phyloP scores from a whole-genome alignment of 306 rosid genomes.

The Cotoneaster glaucophyllus region DNA sequence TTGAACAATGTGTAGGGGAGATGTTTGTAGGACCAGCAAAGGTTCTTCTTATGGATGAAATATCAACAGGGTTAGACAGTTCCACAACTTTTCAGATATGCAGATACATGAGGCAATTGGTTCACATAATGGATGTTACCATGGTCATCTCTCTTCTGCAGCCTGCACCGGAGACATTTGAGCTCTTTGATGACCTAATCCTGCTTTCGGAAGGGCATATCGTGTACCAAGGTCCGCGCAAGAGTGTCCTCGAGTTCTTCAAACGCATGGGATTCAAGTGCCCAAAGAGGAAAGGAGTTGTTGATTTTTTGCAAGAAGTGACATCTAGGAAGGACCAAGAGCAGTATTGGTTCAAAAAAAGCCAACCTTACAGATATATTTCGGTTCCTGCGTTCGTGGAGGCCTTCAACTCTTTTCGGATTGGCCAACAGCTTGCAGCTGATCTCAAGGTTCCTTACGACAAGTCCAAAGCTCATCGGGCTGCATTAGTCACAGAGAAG shows the following conservation, averaged over 20 bases:
- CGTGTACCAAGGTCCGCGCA: conserved; percentile 72
- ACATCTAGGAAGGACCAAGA: conserved; percentile 80
- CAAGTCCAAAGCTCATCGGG: conserved; percentile 42
- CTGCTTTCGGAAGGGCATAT: conserved; percentile 71
- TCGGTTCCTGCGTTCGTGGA: conserved; percentile 47
- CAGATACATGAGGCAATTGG: conserved; percentile 80
- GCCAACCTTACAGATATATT: conserved; percentile 45
- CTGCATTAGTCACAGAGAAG: conserved; percentile 62
- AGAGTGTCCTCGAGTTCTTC: conserved; percentile 54
- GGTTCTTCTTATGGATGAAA: conserved; percentile 79
- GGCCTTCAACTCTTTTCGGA: conserved; percentile 33
- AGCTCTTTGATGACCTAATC: conserved; percentile 47
- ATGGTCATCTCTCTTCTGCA: conserved; percentile 62
- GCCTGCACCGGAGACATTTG: conserved; percentile 58
- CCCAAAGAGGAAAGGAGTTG: conserved; percentile 78
- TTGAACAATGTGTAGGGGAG: conserved; percentile 50
- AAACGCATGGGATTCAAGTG: conserved; percentile 56
- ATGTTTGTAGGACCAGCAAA: conserved; percentile 89
- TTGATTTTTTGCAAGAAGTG: conserved; percentile 84
- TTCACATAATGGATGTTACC: conserved; percentile 71
- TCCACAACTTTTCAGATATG: conserved; percentile 81
- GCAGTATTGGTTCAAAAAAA: conserved; percentile 59
- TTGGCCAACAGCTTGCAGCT: conserved; percentile 42
- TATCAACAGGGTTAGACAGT: conserved; percentile 89
- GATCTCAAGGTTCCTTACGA: conserved; percentile 53